Percentiles rank a stretch among this genome's conserved stretches.
These are phyloP conservation scores for Actinidia polygama DNA, from an alignment of 179 eudicot species.

Conservation along the genomic window DNA sequence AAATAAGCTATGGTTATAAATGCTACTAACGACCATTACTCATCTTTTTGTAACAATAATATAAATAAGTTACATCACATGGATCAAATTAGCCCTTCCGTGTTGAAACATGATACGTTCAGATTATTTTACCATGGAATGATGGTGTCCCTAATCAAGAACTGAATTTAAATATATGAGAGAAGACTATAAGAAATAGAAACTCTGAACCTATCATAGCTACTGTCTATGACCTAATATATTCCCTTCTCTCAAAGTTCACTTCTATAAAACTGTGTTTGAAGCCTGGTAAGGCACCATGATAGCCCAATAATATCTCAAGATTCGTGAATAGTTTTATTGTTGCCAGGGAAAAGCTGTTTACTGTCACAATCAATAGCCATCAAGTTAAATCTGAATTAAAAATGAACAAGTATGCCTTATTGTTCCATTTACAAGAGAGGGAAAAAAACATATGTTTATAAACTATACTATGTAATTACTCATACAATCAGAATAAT, in stretches of 20 bases:
- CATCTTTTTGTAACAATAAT: too few relatives aligned
- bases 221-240: background rate
- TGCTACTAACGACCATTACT: too few relatives aligned
- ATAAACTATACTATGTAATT: background rate
- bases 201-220: background rate
- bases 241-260: background rate
- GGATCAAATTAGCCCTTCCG: background rate
- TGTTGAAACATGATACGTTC: background rate
- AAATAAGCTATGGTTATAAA: too few relatives aligned
- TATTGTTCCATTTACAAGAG: background rate
- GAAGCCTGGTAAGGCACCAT: background rate
- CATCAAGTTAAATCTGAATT: background rate
- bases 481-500: background rate
- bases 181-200: background rate
- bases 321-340: background rate
- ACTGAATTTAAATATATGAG: constrained; percentile 7
- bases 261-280: background rate
- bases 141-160: background rate
- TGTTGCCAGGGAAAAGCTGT: background rate
- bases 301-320: background rate
- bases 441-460: background rate
- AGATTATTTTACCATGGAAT: background rate
- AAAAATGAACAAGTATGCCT: background rate
- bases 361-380: background rate
- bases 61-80: too few relatives aligned